These are phyloP conservation scores for Ustilago tritici DNA, from an alignment of 1,284 basidiomycete genomes.

Conservation along the genomic window DNA sequence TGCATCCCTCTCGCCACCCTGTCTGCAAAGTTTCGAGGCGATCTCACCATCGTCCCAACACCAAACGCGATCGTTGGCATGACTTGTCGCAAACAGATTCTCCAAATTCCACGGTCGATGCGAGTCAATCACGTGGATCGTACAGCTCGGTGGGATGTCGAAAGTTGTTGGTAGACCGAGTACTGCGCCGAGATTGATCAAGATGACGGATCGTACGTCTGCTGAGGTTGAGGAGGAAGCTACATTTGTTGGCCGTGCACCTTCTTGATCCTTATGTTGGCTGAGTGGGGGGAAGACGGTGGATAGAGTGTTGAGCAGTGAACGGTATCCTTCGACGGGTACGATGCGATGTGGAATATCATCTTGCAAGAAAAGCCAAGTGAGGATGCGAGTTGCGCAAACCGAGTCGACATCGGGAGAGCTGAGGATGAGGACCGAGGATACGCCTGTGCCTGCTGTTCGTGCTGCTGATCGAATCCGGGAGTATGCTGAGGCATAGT, in stretches of 20 bases:
- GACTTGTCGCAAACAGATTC: slow-evolving; percentile 81
- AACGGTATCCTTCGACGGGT: slow-evolving; percentile 84
- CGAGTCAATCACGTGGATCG: slow-evolving; percentile 89
- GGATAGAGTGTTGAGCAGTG: slow-evolving; percentile 38
- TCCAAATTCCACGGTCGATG: slow-evolving; percentile 89
- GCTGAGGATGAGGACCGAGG: slow-evolving; percentile 80
- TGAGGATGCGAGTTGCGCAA: slow-evolving; percentile 88
- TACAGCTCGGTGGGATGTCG: slow-evolving; percentile 72
- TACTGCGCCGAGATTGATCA: slow-evolving; percentile 92
- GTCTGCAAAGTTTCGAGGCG: slow-evolving; percentile 38
- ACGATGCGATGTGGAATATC: slow-evolving; percentile 90
- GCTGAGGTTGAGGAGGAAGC: slow-evolving; percentile 18
- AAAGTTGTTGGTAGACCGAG: slow-evolving; percentile 78
- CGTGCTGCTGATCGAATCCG: slow-evolving; percentile 51
- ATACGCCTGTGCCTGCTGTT: slow-evolving; percentile 43
- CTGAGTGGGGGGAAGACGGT: slow-evolving; percentile 37
- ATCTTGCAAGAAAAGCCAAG: slow-evolving; percentile 90
- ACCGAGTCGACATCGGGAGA: slow-evolving; percentile 90
- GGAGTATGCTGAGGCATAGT: slow-evolving; percentile 63
- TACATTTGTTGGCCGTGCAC: background rate
- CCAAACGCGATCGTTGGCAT: slow-evolving; percentile 63
- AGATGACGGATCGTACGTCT: slow-evolving; percentile 88
- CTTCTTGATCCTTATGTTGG: slow-evolving; percentile 12
- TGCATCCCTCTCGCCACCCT: slow-evolving; percentile 56
- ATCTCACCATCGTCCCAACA: slow-evolving; percentile 68